Evolutionary conservation across 73 alveolate species (phyloP).

Genomic region (Paramecium biaurelia): DNA sequence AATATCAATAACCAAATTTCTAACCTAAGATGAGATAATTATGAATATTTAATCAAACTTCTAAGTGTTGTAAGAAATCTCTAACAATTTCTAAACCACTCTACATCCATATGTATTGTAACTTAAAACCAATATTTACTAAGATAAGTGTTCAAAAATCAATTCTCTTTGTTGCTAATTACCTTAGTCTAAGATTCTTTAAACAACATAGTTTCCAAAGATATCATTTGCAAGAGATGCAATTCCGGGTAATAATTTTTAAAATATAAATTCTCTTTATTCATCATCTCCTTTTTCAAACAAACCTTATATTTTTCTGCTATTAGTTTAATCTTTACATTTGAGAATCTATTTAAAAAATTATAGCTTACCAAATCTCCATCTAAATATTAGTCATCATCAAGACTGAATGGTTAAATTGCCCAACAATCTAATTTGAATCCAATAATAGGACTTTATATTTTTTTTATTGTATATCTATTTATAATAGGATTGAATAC

Average conservation of each 20-base stretch:
- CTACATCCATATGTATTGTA: conserved; percentile 10
- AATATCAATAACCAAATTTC: background rate
- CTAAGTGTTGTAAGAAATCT: background rate
- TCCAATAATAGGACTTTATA: background rate
- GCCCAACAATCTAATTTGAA: conserved; percentile 22
- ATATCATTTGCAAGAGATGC: background rate
- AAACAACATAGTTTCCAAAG: background rate
- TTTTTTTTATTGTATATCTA: background rate
- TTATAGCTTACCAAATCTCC: background rate
- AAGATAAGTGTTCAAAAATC: background rate
- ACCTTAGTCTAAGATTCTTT: background rate
- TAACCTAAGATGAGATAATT: background rate
- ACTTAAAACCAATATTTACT: background rate
- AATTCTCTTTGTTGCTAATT: background rate
- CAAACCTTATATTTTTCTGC: background rate
- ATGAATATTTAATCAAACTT: background rate
- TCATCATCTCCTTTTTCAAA: conserved; percentile 11
- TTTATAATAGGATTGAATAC: background rate
- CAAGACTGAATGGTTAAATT: background rate
- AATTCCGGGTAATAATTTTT: background rate
- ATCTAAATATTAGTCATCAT: background rate
- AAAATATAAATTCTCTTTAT: background rate
- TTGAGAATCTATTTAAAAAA: background rate
- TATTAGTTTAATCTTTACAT: background rate
- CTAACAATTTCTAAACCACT: background rate